Conservation (phyloP, 129 eudicot genomes). For the Tagetes erecta region DNA sequence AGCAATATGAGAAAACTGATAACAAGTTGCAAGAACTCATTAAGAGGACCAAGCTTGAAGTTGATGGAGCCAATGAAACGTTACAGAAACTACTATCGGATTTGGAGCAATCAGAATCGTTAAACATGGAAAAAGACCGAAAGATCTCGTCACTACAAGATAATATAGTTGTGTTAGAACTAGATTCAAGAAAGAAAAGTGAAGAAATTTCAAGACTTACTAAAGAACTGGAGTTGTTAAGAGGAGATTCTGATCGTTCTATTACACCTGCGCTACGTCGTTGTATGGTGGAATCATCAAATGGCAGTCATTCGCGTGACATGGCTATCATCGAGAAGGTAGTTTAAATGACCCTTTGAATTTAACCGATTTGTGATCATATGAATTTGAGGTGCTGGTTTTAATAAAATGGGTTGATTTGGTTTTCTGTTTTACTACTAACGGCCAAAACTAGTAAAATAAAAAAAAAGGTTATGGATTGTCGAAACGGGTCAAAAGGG, state of each 20-base stretch:
- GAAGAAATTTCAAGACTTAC: conserved; percentile 53
- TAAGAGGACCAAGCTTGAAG: conserved; percentile 42
- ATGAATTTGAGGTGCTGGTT: background rate
- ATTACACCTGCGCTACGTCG: conserved; percentile 46
- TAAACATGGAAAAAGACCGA: conserved; percentile 43
- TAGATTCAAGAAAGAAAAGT: conserved; percentile 46
- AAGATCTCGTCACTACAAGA: conserved; percentile 41
- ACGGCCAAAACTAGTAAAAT: background rate
- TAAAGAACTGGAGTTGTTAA: conserved; percentile 43
- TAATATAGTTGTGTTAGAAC: conserved; percentile 41
- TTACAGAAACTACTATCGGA: conserved; percentile 35
- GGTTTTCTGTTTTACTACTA: background rate
- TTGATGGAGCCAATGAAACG: conserved; percentile 48
- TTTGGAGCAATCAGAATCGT: conserved; percentile 50
- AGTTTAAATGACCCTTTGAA: conserved; percentile 7
- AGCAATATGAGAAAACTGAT: conserved; percentile 55
- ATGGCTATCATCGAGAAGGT: conserved; percentile 47
- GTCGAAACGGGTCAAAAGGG: conserved; percentile 11
- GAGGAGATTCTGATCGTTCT: conserved; percentile 31
- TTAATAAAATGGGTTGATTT: background rate
- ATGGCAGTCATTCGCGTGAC: conserved; percentile 25
- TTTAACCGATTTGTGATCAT: background rate
- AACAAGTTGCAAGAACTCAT: conserved; percentile 37
- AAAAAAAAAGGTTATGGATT: background rate
- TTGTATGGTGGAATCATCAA: conserved; percentile 31